Conservation (phyloP, 768 basidiomycete genomes). For the Lentinula raphanica region DNA sequence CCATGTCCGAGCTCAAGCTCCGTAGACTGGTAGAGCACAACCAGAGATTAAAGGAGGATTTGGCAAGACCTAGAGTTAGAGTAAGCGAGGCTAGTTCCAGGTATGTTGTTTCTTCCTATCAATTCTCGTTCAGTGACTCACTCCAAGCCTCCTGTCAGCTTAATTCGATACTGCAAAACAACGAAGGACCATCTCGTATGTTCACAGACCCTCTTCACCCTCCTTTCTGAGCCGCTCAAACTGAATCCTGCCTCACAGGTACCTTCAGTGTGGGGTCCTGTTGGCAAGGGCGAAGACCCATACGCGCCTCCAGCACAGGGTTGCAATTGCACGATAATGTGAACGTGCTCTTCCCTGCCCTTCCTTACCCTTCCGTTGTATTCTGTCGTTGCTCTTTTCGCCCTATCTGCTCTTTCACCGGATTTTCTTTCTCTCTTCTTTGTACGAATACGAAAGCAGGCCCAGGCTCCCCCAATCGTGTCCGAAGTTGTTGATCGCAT, state of each 20-base stretch:
- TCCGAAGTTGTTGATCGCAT: neutral
- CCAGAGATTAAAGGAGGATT: constrained; percentile 50
- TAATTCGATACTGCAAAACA: constrained; percentile 91
- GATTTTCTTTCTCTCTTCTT: too few relatives aligned
- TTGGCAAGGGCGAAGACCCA: constrained; percentile 86
- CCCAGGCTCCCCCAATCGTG: neutral
- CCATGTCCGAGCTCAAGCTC: constrained; percentile 84
- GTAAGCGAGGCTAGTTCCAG: constrained; percentile 89
- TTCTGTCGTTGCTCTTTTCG: neutral
- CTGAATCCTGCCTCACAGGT: constrained; percentile 41
- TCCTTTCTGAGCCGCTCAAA: constrained; percentile 4
- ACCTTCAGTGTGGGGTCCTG: constrained; percentile 91
- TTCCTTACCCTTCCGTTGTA: neutral
- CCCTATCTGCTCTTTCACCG: neutral
- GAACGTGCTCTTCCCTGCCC: constrained; percentile 15
- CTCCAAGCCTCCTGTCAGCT: constrained; percentile 39
- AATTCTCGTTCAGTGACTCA: neutral
- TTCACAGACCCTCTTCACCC: too few relatives aligned
- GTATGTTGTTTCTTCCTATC: constrained; percentile 37
- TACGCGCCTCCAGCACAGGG: constrained; percentile 79
- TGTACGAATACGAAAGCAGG: constrained; percentile 1
- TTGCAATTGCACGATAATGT: constrained; percentile 72
- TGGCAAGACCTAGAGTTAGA: constrained; percentile 75
- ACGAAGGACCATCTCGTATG: constrained; percentile 86
- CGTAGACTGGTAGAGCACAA: constrained; percentile 75